Base-by-base conservation (phyloP, 1,284 basidiomycete genomes). In the Butyriboletus pseudospeciosus region DNA sequence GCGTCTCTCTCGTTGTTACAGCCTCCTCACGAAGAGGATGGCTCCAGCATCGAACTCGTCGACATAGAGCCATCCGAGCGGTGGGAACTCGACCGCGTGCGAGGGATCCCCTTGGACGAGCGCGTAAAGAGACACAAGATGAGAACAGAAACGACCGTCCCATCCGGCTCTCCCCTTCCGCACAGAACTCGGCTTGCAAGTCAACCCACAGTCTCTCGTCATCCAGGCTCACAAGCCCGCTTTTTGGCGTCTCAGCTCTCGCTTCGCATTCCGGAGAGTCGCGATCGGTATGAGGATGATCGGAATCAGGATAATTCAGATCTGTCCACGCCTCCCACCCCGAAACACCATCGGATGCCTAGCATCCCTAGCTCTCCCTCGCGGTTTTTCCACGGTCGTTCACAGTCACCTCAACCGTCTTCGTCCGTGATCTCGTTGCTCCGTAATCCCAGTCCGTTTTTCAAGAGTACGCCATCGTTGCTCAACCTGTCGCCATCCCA, bases 381-480 rank as follows among this genome's bases (percentile, higher is more conserved):
- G 20, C 64, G 67, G 17, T 60, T 71, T 45, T 69, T 69, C 51
- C 67, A 70, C 14, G 57, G 47, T 16, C 68, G 60, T 26, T 71
- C 69, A 17, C 64, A 71, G 0, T 70, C 67, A 6, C 67, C 67
- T 44, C 67, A 72, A 26, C 69, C 70, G 2, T 70, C 69, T 7
- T 65, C 70, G n/a, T 69, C 67, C 0, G 67, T 69, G 10, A 69
- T 71, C 43, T 72, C 67, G 37, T 51, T 69, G 34, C 58, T 69
- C 26, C 69, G 67, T n/a, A 72, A 72, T 32, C 69, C 67, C 17
- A 71, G 58, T 49, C 69, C 67, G 12, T 69, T 72, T 48, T 69
- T 72, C 28, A 72, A 72, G 68, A 69, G 69, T 36, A 64, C 68
- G 13, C 63, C 67, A 1, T 68, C 70, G 44, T 39, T 69, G 1